These are phyloP conservation scores for Claviceps capensis DNA, from an alignment of 2,329 filamentous ascomycete species.

Conservation along the genomic window DNA sequence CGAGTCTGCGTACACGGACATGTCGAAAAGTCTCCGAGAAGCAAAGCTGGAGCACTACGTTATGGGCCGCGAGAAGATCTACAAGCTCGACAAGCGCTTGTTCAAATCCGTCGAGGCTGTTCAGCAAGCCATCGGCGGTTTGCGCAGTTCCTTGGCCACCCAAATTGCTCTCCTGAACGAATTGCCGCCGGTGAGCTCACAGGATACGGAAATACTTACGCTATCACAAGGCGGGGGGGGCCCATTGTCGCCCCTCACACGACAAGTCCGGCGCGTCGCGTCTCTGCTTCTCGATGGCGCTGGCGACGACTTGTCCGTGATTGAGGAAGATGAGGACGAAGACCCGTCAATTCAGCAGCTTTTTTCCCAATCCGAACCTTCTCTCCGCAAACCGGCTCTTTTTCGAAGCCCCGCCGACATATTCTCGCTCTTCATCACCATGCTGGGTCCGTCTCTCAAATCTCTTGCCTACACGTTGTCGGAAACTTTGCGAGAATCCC, in stretches of 20 bases:
- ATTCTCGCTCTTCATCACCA: conserved; percentile 77
- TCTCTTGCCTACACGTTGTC: conserved; percentile 86
- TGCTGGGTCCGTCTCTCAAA: conserved; percentile 89
- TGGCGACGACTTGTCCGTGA: conserved; percentile 41
- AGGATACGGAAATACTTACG: not conserved
- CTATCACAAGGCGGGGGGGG: conserved; percentile 8
- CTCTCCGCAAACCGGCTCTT: conserved; percentile 17
- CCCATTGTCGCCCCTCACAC: conserved; percentile 10
- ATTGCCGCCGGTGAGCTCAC: conserved; percentile 16
- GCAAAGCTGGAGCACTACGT: conserved; percentile 83
- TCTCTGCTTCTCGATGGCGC: conserved; percentile 24
- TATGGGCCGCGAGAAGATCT: conserved; percentile 64
- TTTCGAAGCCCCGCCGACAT: conserved; percentile 63
- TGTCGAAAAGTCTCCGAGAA: conserved; percentile 69
- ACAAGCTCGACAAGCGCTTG: conserved; percentile 63
- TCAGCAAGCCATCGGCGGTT: conserved; percentile 76
- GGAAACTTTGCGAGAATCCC: conserved; percentile 75
- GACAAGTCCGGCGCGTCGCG: conserved; percentile 14
- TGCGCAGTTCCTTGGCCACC: conserved; percentile 77
- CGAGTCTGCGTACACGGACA: conserved; percentile 50
- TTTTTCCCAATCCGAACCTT: conserved; percentile 17
- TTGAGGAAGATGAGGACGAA: conserved; percentile 45
- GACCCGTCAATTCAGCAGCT: conserved; percentile 15
- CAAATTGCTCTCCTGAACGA: conserved; percentile 78
- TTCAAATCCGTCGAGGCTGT: conserved; percentile 76